Percentiles rank a stretch among this genome's conserved stretches.
Evolutionary conservation across 768 basidiomycete species (phyloP).

Genomic region (Serendipita sp.): DNA sequence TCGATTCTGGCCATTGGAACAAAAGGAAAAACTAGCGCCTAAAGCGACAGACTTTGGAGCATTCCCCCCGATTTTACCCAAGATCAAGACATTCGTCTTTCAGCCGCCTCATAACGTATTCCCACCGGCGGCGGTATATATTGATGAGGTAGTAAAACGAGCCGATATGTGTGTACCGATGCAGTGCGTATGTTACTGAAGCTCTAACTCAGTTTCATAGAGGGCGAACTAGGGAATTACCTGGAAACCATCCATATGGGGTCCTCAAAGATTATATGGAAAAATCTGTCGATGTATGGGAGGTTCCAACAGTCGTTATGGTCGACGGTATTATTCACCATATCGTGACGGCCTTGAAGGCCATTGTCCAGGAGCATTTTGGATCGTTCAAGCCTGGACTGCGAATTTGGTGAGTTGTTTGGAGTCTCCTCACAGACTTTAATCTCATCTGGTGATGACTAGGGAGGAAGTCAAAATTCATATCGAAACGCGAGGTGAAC

Average conservation of each 20-base stretch:
- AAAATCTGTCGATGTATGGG: not conserved
- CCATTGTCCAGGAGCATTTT: not conserved
- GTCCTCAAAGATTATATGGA: not conserved
- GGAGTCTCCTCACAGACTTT: not conserved
- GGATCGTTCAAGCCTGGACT: not conserved
- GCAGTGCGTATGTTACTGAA: not conserved
- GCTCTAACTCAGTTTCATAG: not conserved
- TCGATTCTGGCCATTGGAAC: not conserved
- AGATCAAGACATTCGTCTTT: not conserved
- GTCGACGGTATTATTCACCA: not conserved
- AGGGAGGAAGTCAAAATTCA: not conserved
- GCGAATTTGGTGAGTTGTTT: not conserved
- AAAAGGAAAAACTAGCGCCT: not conserved
- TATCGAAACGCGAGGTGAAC: not conserved
- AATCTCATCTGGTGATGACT: not conserved
- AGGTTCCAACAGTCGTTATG: not conserved
- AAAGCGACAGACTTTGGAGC: not conserved
- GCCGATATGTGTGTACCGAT: not conserved
- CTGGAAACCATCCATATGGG: constrained; percentile 1
- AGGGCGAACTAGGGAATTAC: not conserved
- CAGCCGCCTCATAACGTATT: not conserved
- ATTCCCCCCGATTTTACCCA: not conserved
- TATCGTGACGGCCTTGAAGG: not conserved
- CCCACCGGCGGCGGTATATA: not conserved
- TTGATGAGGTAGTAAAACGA: not conserved